Conservation (phyloP, 805 yeast genomes). For the Ogataea dorogensis region DNA sequence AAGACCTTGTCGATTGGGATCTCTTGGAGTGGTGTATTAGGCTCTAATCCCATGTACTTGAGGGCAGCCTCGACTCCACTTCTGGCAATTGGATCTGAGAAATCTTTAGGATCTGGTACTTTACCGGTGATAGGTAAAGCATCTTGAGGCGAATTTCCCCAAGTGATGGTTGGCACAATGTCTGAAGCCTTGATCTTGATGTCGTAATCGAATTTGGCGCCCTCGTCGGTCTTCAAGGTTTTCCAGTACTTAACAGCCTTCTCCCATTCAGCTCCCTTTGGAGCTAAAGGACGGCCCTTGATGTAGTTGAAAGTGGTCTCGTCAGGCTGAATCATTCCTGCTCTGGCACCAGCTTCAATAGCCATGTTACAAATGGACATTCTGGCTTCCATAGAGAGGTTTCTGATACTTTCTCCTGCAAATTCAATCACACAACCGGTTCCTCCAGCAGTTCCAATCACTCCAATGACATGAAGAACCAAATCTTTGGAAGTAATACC, state of each 20-base stretch:
- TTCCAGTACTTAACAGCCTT: constrained; percentile 92
- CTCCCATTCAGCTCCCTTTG: constrained; percentile 92
- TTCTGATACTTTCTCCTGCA: constrained; percentile 91
- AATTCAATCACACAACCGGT: constrained; percentile 96
- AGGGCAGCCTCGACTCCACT: constrained; percentile 90
- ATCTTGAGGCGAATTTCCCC: constrained; percentile 99
- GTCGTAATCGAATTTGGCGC: constrained; percentile 85
- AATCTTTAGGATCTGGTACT: constrained; percentile 86
- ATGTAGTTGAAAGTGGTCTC: constrained; percentile 83
- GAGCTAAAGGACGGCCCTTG: constrained; percentile 93
- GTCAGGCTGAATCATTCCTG: constrained; percentile 98
- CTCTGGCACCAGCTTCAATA: constrained; percentile 98
- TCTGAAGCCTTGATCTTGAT: constrained; percentile 79
- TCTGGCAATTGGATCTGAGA: constrained; percentile 68
- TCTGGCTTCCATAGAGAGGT: constrained; percentile 92
- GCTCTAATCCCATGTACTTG: constrained; percentile 83
- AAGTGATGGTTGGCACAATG: constrained; percentile 92
- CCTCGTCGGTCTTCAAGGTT: constrained; percentile 82
- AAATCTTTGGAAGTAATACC: constrained; percentile 97
- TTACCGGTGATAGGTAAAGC: constrained; percentile 89
- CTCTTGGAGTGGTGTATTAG: constrained; percentile 77
- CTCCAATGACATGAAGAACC: constrained; percentile 90
- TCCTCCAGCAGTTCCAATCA: constrained; percentile 99
- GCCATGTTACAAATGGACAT: constrained; percentile 99
- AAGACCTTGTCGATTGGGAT: constrained; percentile 88